Evolutionary conservation across 2,329 filamentous ascomycete species (phyloP), one percentile per base, ranked within the genome.

Genomic region (Rutstroemia sp.): DNA sequence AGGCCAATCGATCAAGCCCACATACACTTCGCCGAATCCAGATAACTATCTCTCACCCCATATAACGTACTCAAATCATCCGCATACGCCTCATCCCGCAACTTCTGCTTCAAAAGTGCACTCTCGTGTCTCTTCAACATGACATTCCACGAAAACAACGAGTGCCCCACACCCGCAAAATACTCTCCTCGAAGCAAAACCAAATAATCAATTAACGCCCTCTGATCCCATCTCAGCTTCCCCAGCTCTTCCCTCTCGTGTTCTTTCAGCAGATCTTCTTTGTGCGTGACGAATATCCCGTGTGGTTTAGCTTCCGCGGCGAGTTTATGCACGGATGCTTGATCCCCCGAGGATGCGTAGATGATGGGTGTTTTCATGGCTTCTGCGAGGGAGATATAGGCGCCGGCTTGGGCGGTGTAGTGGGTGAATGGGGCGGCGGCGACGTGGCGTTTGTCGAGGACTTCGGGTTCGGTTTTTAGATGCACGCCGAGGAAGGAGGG

Each of bases 141-240:
- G 16, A 80, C 62, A 54, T 75, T 75, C 72, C 75, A 79, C 14
- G 72, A 72, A 53, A 79, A 77, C 58, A 69, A 72, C 56, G 74
- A 76, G 63, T 72, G 72, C 8, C 73, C 71, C 9, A 74, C 67
- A 0, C 77, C 77, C 0, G 70, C 71, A 58, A 79, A 73, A 16
- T 72, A 63, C 38, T 71, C 70, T 9, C 72, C 71, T 21, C 74
- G 68, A 52, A 73, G 63, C 63, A 79, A 63, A 4, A 80, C 71
- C 62, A 79, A 72, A 63, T 75, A 79, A 65, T 81, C 78, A 5
- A 79, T 72, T 25, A 79, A 64, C 0, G 72, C 73, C 53, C 73
- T 71, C 67, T 80, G 77, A 61, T 79, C 76, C 72, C 72, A 77
- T 9, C 65, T 72, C 47, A 79, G 61, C n/a, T 48, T 46, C 6